phyloP scores from a whole-genome alignment of 2,329 filamentous ascomycete species.

The Colletotrichum costaricense region DNA sequence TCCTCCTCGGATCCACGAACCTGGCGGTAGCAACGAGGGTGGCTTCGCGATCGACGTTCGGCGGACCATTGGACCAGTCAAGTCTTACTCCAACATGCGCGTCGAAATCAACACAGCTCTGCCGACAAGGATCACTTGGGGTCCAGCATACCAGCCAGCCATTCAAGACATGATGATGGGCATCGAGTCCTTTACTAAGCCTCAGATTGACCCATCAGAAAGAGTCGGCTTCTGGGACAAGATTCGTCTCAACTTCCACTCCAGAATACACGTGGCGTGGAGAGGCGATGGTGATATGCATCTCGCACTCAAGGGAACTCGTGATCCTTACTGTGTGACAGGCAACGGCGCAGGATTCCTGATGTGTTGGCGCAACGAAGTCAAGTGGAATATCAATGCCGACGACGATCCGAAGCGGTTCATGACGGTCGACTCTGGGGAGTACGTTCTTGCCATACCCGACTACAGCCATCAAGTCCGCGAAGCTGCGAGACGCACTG shows the following conservation, averaged over 20 bases:
- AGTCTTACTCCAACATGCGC: slow-evolving; percentile 93
- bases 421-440: slow-evolving; percentile 95
- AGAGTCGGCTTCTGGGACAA: slow-evolving; percentile 99
- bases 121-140: slow-evolving; percentile 95
- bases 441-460: slow-evolving; percentile 93
- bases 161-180: slow-evolving; percentile 99
- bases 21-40: slow-evolving; percentile 65
- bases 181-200: slow-evolving; percentile 96
- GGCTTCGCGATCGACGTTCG: slow-evolving; percentile 88
- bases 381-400: slow-evolving; percentile 85
- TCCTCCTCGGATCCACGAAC: slow-evolving; percentile 73
- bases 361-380: slow-evolving; percentile 98
- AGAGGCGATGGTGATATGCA: slow-evolving; percentile 96
- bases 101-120: slow-evolving; percentile 94
- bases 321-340: slow-evolving; percentile 93
- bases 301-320: slow-evolving; percentile 87
- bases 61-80: slow-evolving; percentile 92
- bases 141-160: slow-evolving; percentile 95
- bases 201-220: slow-evolving; percentile 92
- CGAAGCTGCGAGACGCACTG: slow-evolving; percentile 63
- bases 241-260: slow-evolving; percentile 93
- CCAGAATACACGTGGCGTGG: slow-evolving; percentile 89
- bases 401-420: slow-evolving; percentile 91
- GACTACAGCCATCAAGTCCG: slow-evolving; percentile 92
- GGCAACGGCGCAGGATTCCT: slow-evolving; percentile 94